These are phyloP conservation scores for Asterionellopsis glacialis DNA, from an alignment of 108 stramenopile genomes.

Conservation along the genomic window DNA sequence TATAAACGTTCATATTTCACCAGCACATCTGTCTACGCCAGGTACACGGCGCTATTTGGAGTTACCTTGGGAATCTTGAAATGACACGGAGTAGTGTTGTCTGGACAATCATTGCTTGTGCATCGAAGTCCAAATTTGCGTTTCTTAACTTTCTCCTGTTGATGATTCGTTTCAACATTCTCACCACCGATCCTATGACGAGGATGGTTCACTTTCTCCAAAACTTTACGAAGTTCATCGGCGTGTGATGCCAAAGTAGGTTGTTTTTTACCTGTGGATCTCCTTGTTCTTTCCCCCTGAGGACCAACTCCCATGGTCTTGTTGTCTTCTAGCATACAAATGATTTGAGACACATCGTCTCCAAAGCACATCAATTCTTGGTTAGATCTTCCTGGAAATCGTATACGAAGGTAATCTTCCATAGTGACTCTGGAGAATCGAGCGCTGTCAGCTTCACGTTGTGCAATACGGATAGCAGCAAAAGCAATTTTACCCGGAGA, in stretches of 20 bases:
- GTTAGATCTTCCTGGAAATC: slow-evolving; percentile 20
- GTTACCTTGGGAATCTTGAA: slow-evolving; percentile 11
- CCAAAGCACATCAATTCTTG: slow-evolving; percentile 23
- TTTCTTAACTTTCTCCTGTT: background rate
- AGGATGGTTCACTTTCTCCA: slow-evolving; percentile 2
- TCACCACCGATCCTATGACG: background rate
- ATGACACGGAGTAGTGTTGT: too few species aligned
- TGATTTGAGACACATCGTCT: slow-evolving; percentile 23
- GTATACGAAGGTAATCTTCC: slow-evolving; percentile 23
- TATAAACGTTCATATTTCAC: too few species aligned
- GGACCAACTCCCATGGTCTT: slow-evolving; percentile 22
- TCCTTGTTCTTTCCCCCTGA: slow-evolving; percentile 8
- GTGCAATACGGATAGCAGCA: slow-evolving; percentile 38
- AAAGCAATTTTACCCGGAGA: slow-evolving; percentile 44
- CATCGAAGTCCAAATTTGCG: background rate
- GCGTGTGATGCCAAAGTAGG: slow-evolving; percentile 8
- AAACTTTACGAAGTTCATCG: slow-evolving; percentile 22
- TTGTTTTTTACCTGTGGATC: background rate
- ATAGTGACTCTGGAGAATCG: slow-evolving; percentile 11
- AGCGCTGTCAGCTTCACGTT: slow-evolving; percentile 1
- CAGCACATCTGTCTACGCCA: background rate
- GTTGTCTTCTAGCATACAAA: slow-evolving; percentile 16
- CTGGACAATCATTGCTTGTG: background rate
- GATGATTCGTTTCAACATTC: background rate
- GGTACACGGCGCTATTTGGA: background rate